Percentiles rank a stretch among this genome's conserved stretches.
These are phyloP conservation scores for Aquilaria agallochum DNA, from an alignment of 441 rosid species.

Conservation along the genomic window DNA sequence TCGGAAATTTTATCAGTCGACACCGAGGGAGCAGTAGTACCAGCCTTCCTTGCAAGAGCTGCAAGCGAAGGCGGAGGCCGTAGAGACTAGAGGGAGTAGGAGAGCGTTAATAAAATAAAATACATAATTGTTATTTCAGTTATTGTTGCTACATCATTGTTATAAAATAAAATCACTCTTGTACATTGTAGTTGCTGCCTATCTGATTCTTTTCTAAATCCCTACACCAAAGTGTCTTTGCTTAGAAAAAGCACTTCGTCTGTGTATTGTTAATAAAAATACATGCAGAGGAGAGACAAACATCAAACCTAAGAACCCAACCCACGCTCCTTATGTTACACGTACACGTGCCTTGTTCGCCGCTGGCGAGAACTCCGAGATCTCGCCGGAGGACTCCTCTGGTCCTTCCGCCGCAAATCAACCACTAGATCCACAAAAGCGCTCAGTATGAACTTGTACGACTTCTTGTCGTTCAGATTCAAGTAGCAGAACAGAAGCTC, in stretches of 20 bases:
- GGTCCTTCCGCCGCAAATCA: conserved; percentile 23
- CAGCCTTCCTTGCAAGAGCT: conserved; percentile 98
- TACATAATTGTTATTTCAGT: too few species aligned
- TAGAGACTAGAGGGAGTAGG: conserved; percentile 18
- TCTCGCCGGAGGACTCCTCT: conserved; percentile 20
- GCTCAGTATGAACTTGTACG: conserved; percentile 55
- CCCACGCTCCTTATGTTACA: conserved; percentile 20
- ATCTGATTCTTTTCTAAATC: too few species aligned
- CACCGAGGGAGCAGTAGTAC: conserved; percentile 96
- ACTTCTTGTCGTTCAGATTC: conserved; percentile 61
- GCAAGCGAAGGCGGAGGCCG: conserved; percentile 62
- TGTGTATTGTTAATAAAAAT: too few species aligned
- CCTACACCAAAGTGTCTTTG: too few species aligned
- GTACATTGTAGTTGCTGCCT: too few species aligned
- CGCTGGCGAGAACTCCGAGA: conserved; percentile 26
- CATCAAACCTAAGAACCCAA: too few species aligned
- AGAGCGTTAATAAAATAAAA: conserved; percentile 28
- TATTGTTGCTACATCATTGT: too few species aligned
- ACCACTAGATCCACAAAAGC: conserved; percentile 72
- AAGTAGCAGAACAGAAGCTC: conserved; percentile 68
- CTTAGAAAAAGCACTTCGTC: too few species aligned
- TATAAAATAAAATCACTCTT: too few species aligned
- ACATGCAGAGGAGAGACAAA: too few species aligned
- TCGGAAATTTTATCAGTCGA: conserved; percentile 57
- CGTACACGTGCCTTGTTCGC: conserved; percentile 15